phyloP scores from a whole-genome alignment of 257 asterid genomes.

The Penstemon eatonii region DNA sequence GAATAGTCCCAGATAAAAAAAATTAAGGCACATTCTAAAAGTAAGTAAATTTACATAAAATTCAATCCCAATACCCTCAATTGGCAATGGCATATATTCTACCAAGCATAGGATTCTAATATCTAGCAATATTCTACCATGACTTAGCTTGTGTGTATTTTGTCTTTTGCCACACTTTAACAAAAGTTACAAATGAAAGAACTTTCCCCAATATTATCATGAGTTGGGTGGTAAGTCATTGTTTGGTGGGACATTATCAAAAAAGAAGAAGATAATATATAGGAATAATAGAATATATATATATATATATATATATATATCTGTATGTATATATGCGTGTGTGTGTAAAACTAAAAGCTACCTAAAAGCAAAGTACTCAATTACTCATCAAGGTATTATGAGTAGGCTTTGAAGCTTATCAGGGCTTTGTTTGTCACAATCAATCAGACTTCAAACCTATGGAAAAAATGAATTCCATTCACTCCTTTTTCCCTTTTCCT shows the following conservation, averaged over 20 bases:
- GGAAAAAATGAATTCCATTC: background rate
- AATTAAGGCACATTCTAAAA: too few relatives aligned
- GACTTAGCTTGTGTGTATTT: conserved; percentile 21
- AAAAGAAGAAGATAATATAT: conserved; percentile 22
- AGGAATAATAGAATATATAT: conserved; percentile 5
- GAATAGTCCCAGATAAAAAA: too few relatives aligned
- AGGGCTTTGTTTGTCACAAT: conserved; percentile 3
- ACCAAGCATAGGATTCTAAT: conserved; percentile 44
- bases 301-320: too few relatives aligned
- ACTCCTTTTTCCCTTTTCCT: too few relatives aligned
- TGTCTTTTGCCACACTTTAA: conserved; percentile 36
- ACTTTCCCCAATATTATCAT: conserved; percentile 41
- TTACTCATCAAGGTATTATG: background rate
- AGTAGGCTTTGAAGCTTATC: background rate
- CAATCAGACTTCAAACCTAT: conserved; percentile 13
- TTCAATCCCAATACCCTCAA: too few relatives aligned
- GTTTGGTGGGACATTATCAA: conserved; percentile 38
- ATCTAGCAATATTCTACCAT: background rate
- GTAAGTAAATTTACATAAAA: too few relatives aligned
- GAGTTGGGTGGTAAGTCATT: conserved; percentile 39
- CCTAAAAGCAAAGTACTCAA: background rate
- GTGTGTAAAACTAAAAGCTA: background rate
- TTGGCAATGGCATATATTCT: too few relatives aligned
- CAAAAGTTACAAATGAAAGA: conserved; percentile 26
- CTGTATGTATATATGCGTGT: too few relatives aligned